Evolutionary conservation across 805 yeast species (phyloP).

Genomic region (Zygoascus bituminiphila): DNA sequence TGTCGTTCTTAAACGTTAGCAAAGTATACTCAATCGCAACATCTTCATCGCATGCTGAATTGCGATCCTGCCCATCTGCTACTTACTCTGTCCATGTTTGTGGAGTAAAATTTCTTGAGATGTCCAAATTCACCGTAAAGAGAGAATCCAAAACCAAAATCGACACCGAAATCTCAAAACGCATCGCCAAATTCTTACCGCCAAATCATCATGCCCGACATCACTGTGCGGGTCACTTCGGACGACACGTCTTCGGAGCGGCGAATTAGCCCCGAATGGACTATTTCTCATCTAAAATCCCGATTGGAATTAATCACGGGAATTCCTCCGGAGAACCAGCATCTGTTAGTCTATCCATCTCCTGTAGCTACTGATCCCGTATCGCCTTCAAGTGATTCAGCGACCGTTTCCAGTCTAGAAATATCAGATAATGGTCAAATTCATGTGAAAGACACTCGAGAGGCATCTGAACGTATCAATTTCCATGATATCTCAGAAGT

Average conservation of each 20-base stretch:
- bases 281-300: slow-evolving; percentile 41
- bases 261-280: slow-evolving; percentile 56
- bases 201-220: not conserved
- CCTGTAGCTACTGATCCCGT: slow-evolving; percentile 9
- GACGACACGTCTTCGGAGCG: slow-evolving; percentile 62
- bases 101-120: too few relatives aligned
- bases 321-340: slow-evolving; percentile 47
- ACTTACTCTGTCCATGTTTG: not conserved
- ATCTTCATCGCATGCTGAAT: not conserved
- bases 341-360: slow-evolving; percentile 27
- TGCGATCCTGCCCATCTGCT: too few relatives aligned
- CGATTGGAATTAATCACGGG: slow-evolving; percentile 69
- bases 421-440: slow-evolving; percentile 38
- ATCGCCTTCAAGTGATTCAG: slow-evolving; percentile 5
- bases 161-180: too few relatives aligned
- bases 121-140: too few relatives aligned
- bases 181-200: too few relatives aligned
- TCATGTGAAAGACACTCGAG: slow-evolving; percentile 36
- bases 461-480: slow-evolving; percentile 23
- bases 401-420: slow-evolving; percentile 7
- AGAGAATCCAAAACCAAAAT: too few relatives aligned
- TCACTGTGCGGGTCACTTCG: slow-evolving; percentile 42
- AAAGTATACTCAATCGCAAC: not conserved
- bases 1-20: not conserved
- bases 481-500: slow-evolving; percentile 29